Base-by-base conservation (phyloP, 495 filamentous ascomycete species). In the Mycothermus thermophilus region DNA sequence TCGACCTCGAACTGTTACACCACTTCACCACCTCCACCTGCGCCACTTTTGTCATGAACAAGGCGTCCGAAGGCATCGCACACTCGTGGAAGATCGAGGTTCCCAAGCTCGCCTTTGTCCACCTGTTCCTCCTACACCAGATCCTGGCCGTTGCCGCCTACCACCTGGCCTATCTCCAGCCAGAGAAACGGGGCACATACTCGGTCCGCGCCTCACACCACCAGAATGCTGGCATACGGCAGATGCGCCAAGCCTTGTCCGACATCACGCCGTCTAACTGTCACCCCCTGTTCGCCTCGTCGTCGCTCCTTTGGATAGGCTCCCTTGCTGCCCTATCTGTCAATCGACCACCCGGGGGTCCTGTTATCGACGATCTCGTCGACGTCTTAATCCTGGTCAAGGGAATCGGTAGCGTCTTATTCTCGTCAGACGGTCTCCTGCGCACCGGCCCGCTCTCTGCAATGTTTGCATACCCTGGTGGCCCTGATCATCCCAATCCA, bases 1-100 rank as follows among this genome's bases (percentile, higher is more conserved):
- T 45, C 4, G 51, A 57, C 30, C 42, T 55, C 11, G 42, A 53
- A 30, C 38, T 53, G 13, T 17, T 55, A 9, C 44, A 55, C 26
- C 46, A 55, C 31, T 57, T 41, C 35, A 41, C 38, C 21, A 37
- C 42, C 8, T 22, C 10, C 0, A 48, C 51, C 15, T 42, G 26
- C 38, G 7, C 15, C 6, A 48, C 40, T 18, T 17, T 57, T 13
- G 20, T 35, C 19, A 12, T 32, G 6, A 31, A 39, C 14, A 4
- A 31, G 5, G 26, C 23, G n/a, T 8, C 26, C 6, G 8, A 28
- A 0, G 17, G 30, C 11, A 9, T 24, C 9, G 8, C 19, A 10
- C 32, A 20, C 8, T 12, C 54, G 3, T 57, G 51, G 53, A 30
- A 46, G 28, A 11, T 44, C 13, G 38, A 43, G 7, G 33, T 50